Percentiles rank a stretch among this genome's conserved stretches.
Conservation (phyloP, 2,329 filamentous ascomycete genomes). For the Mycosphaerelloides madeirae region DNA sequence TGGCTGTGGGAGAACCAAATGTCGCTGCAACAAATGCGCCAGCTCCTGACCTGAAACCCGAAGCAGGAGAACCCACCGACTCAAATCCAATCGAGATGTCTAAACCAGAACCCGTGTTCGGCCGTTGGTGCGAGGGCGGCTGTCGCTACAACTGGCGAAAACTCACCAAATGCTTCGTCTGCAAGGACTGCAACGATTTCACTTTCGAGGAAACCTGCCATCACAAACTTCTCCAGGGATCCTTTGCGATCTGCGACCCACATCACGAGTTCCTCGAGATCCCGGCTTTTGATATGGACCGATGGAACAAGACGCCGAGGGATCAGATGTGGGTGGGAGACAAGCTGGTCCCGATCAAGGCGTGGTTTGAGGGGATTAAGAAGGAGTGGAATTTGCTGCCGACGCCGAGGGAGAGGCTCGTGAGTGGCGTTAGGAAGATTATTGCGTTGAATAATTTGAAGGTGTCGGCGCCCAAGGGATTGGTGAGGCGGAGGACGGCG, state of each 20-base stretch:
- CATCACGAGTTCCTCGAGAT: constrained; percentile 3
- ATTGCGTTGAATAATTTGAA: too few relatives aligned
- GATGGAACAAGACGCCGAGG: not conserved
- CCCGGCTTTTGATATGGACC: constrained; percentile 1
- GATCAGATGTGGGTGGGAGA: constrained; percentile 6
- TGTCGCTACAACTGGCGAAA: not conserved
- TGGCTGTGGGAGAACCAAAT: too few relatives aligned
- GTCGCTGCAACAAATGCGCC: too few relatives aligned
- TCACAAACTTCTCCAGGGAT: constrained; percentile 4
- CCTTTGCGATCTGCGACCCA: constrained; percentile 2
- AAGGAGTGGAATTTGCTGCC: constrained; percentile 1
- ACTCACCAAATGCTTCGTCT: not conserved
- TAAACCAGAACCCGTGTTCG: too few relatives aligned
- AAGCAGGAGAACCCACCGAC: too few relatives aligned
- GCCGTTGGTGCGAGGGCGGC: not conserved
- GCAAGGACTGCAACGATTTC: constrained; percentile 9
- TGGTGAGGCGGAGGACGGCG: too few relatives aligned
- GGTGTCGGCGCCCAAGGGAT: too few relatives aligned
- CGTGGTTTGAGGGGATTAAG: constrained; percentile 3
- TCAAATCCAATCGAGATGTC: too few relatives aligned
- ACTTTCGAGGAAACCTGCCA: constrained; percentile 4
- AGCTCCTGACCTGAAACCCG: too few relatives aligned
- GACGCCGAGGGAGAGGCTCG: not conserved
- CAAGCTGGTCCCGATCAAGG: not conserved
- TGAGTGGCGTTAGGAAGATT: not conserved